Conservation (phyloP, 192 early-diverging fungal species). For the Backusella circina region DNA sequence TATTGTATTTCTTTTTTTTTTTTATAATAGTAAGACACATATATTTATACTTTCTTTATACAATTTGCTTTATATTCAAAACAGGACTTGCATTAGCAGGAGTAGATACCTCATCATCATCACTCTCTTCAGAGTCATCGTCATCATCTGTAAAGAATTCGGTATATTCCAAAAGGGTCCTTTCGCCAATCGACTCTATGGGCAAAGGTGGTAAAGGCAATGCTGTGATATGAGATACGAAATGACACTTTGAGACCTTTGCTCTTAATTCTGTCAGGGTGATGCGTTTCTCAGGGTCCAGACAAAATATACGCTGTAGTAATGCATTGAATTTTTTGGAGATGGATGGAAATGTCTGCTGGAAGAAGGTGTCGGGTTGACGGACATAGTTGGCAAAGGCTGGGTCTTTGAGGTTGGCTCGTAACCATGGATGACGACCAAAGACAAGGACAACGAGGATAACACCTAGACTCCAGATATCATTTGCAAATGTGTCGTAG, state of each 20-base stretch:
- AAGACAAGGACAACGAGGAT: conserved; percentile 80
- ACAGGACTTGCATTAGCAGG: conserved; percentile 7
- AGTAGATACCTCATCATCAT: not conserved
- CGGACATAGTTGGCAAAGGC: conserved; percentile 51
- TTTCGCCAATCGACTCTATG: not conserved
- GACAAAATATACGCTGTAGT: conserved; percentile 40
- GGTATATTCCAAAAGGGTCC: not conserved
- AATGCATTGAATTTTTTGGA: conserved; percentile 57
- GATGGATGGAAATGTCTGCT: conserved; percentile 48
- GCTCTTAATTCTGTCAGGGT: conserved; percentile 30
- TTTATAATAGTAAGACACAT: not conserved
- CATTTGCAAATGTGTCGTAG: conserved; percentile 58
- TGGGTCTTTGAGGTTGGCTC: conserved; percentile 61
- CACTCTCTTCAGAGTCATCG: not conserved
- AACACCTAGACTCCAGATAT: conserved; percentile 94
- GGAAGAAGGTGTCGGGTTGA: conserved; percentile 57
- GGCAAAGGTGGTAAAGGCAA: not conserved
- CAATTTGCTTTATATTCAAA: not conserved
- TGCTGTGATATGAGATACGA: not conserved
- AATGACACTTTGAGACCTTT: conserved; percentile 13
- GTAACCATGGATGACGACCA: conserved; percentile 76
- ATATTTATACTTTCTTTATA: not conserved
- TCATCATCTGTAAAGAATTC: not conserved
- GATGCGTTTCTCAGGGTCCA: conserved; percentile 42
- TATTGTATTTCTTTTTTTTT: not conserved